A percentile compares a stretch with the other conserved stretches of the same genome.
Conservation (phyloP, 495 filamentous ascomycete genomes). For the Talaromyces proteolyticus region DNA sequence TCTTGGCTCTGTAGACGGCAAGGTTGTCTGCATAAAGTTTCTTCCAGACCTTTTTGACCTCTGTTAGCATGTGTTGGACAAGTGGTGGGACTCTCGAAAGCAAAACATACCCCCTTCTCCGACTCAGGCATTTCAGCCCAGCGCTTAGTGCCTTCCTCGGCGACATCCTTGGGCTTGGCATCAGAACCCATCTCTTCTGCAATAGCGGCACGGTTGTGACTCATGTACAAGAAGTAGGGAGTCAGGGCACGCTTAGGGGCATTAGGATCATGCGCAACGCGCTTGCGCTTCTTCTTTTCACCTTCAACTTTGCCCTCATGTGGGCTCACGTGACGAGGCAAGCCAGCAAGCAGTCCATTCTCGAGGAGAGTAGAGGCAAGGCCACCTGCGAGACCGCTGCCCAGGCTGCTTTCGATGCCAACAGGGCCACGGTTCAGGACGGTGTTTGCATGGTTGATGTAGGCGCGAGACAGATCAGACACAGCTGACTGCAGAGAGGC, state of each 20-base stretch:
- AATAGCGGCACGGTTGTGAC: constrained; percentile 72
- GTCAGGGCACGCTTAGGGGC: constrained; percentile 91
- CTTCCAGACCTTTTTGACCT: constrained; percentile 56
- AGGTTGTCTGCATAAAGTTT: constrained; percentile 71
- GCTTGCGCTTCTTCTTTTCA: constrained; percentile 80
- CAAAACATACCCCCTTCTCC: constrained; percentile 66
- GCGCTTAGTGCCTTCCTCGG: constrained; percentile 72
- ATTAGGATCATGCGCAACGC: constrained; percentile 77
- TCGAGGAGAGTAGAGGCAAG: constrained; percentile 41
- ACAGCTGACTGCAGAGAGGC: constrained; percentile 68
- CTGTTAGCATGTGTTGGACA: constrained; percentile 5
- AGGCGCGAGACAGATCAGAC: constrained; percentile 68
- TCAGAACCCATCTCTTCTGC: constrained; percentile 65
- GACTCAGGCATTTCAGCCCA: constrained; percentile 69
- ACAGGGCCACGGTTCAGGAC: constrained; percentile 59
- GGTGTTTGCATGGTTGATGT: constrained; percentile 75
- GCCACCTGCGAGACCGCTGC: constrained; percentile 39
- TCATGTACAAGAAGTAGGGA: constrained; percentile 90
- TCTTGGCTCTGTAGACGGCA: constrained; percentile 62
- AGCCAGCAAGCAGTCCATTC: constrained; percentile 29
- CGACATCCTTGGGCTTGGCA: constrained; percentile 70
- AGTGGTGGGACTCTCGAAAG: constrained; percentile 10
- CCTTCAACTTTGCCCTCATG: constrained; percentile 46
- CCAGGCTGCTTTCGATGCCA: constrained; percentile 43
- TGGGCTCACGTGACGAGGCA: constrained; percentile 29